Conservation (phyloP, 2,329 filamentous ascomycete genomes). For the Passalora sequoiae region DNA sequence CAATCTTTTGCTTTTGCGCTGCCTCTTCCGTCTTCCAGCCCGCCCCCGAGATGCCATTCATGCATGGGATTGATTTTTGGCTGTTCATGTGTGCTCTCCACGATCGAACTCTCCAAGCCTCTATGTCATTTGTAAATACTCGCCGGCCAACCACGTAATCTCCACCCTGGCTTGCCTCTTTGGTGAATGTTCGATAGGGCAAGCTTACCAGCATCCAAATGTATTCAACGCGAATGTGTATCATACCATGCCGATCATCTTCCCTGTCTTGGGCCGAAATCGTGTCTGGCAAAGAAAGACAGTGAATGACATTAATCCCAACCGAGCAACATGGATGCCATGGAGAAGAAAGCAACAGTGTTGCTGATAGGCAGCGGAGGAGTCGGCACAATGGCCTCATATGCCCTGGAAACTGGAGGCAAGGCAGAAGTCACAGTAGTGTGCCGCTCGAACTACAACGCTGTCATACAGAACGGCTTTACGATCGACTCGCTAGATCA, state of each 20-base stretch:
- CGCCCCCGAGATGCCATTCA: no score
- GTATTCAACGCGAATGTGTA: neutral
- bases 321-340: slow-evolving; percentile 10
- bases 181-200: slow-evolving; percentile 5
- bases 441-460: slow-evolving; percentile 52
- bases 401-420: slow-evolving; percentile 49
- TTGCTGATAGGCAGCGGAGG: slow-evolving; percentile 53
- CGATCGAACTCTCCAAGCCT: no score
- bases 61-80: no score
- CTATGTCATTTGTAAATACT: no score
- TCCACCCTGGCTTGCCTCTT: neutral
- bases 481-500: slow-evolving; percentile 53
- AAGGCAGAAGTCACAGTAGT: slow-evolving; percentile 51
- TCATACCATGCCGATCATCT: neutral
- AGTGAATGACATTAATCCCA: neutral
- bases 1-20: no score
- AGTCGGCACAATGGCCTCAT: slow-evolving; percentile 53
- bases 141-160: no score
- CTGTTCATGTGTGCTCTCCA: neutral
- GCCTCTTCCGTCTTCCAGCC: no score
- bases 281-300: no score
- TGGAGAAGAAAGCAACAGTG: slow-evolving; percentile 36
- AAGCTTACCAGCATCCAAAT: neutral
- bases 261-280: neutral
- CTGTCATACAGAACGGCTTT: slow-evolving; percentile 48